Base-by-base conservation (phyloP, 345 rosid species). In the Arabidopsis thaliana region DNA sequence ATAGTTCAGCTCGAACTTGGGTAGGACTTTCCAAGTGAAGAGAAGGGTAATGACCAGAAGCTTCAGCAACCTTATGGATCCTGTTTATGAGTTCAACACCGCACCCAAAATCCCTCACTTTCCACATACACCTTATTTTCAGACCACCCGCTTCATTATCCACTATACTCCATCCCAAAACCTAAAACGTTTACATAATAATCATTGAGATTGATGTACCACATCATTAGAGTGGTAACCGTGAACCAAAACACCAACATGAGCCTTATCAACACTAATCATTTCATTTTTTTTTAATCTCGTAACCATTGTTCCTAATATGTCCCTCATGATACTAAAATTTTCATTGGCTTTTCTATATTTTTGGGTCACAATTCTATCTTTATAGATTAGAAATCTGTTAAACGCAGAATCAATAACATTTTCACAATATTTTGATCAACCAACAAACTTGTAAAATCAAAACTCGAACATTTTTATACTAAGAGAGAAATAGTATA, bases 111-210 rank as follows among this genome's bases (percentile, higher is more conserved):
- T 90, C 97, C 72, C 91, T 84, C 77, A 95, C 76, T 73, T 85
- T 95, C 99, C 99, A 95, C 81, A 87, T 71, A 79, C 97, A 92
- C 62, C 85, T 92, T 42, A 95, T 88, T 60, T 88, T 90, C 28
- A 88, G 79, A 42, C 93, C 87, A 0, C 86, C 86, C 34, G 84
- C 89, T 74, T 84, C 89, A 10, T 92, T 90, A 6, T 91, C 97
- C 78, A 90, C 71, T 34, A 95, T 80, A 72, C 96, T 92, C 97
- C 99, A 95, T 13, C 99, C 99, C 51, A 92, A 25, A 56, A 95
- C 89, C 99, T 90, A 38, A 24, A 32, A 9, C 1, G 1, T 69
- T 69, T 11, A 44, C 20, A 76, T 22, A 8, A 22, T 23, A 60
- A 23, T 11, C 69, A 50, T 38, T 9, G 12, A 57, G 13, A 30